Evolutionary conservation across 2,329 filamentous ascomycete genomes (phyloP).

Genomic region (Tolypocladium tropicale): DNA sequence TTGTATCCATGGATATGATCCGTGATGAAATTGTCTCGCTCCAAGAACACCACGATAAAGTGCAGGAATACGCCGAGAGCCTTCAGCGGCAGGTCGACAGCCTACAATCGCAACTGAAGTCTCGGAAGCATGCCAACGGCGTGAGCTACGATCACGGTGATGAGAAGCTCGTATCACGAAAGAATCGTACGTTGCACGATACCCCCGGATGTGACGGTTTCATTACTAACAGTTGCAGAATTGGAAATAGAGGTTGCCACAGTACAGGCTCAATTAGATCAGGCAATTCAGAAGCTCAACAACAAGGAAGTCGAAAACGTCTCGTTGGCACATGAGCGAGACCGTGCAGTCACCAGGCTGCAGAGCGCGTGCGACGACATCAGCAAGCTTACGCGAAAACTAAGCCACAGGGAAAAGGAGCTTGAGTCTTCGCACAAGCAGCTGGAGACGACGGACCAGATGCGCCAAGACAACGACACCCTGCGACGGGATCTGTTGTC

Average conservation of each 20-base stretch:
- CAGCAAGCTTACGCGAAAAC: constrained; percentile 34
- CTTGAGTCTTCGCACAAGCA: constrained; percentile 30
- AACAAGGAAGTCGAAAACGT: constrained; percentile 55
- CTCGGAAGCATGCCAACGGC: constrained; percentile 30
- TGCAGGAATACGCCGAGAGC: constrained; percentile 43
- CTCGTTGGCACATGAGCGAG: constrained; percentile 51
- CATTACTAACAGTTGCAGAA: constrained; percentile 23
- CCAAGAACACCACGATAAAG: constrained; percentile 44
- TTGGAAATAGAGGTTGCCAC: constrained; percentile 50
- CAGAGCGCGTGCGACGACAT: constrained; percentile 50
- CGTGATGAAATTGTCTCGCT: constrained; percentile 45
- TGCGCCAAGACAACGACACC: constrained; percentile 26
- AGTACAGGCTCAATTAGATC: constrained; percentile 50
- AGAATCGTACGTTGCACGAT: constrained; percentile 37
- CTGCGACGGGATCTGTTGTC: constrained; percentile 30
- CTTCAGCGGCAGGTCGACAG: constrained; percentile 41
- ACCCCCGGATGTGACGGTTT: constrained; percentile 1
- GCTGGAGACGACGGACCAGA: constrained; percentile 28
- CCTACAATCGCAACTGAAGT: constrained; percentile 38
- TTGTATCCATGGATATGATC: constrained; percentile 53
- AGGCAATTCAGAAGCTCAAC: constrained; percentile 50
- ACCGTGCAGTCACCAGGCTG: constrained; percentile 53
- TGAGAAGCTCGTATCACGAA: constrained; percentile 38
- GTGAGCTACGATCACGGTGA: constrained; percentile 33
- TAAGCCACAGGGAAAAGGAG: constrained; percentile 30